A percentile compares a stretch with the other conserved stretches of the same genome.
These are phyloP conservation scores for Picea glauca DNA, from an alignment of 75 land plant genomes.

Conservation along the genomic window DNA sequence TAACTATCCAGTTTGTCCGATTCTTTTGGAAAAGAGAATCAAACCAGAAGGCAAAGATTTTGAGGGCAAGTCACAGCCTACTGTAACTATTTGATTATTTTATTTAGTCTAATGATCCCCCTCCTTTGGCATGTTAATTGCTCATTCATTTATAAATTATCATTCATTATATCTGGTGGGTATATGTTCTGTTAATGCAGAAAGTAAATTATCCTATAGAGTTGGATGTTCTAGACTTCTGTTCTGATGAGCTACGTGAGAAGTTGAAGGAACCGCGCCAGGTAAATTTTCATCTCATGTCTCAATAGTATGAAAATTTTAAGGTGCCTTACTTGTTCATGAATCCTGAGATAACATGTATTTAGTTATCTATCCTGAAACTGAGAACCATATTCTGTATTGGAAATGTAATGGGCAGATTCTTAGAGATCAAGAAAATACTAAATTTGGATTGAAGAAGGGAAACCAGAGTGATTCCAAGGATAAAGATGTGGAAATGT, in stretches of 20 bases:
- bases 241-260: constrained; percentile 83
- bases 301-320: not conserved
- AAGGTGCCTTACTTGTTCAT: not conserved
- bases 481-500: constrained; percentile 39
- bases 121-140: not conserved
- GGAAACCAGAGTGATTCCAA: constrained; percentile 27
- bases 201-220: constrained; percentile 97
- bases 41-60: constrained; percentile 95
- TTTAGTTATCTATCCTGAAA: too few relatives aligned
- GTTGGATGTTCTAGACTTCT: constrained; percentile 86
- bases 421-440: constrained; percentile 56
- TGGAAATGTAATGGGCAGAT: constrained; percentile 18
- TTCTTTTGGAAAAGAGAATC: constrained; percentile 98
- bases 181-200: constrained; percentile 23
- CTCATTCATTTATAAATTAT: not conserved
- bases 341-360: not conserved
- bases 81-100: not conserved
- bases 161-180: not conserved
- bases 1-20: constrained; percentile 95
- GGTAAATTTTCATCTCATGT: constrained; percentile 23
- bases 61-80: constrained; percentile 46
- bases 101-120: not conserved
- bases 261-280: constrained; percentile 74
- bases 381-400: not conserved
- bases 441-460: constrained; percentile 58